Base-by-base conservation (phyloP, 768 basidiomycete species). In the Rhodotorula graminis region DNA sequence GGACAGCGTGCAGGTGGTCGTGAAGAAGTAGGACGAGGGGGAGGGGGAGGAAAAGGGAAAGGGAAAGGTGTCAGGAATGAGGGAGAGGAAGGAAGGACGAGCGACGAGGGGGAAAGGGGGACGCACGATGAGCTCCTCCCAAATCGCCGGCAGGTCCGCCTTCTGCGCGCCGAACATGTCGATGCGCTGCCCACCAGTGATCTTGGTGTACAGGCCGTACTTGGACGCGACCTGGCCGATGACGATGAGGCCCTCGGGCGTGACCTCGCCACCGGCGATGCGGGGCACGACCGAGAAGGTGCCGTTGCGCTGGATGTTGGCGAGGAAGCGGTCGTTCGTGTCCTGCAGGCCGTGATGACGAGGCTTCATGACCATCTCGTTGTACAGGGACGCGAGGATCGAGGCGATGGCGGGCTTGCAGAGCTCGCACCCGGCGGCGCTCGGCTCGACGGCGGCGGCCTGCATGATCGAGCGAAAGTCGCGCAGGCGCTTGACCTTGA, bases 261-360 rank as follows among this genome's bases (percentile, higher is more conserved):
- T 88, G 55, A 86, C 82, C 81, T 90, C 90, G 46, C 90, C 90
- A 4, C 85, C 89, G 0, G 89, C 82, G 27, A 90, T 84, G 50
- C 89, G 85, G 42, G 90, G 90, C 31, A 91, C 84, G 67, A 91
- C 88, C 14, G 86, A 87, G 80, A 87, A 90, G 3, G 88, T 87
- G 21, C 85, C 85, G 68, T 81, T 78, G 25, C 75, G 65, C 65
- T 76, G 75, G 25, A 73, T 71, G 66, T 76, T 76, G 63, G 75
- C 65, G 61, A 79, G 78, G 63, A 58, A 81, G 71, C 80, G 80
- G 76, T 90, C 88, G 73, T 90, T 89, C 5, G 88, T 89, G 33
- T 73, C 72, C 55, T 70, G 69, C 71, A 87, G 84, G 72, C 64
- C 50, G 46, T 88, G 88, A 75, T 89, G 88, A 21, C 80, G 83